These are phyloP conservation scores for Exserohilum turcica DNA, from an alignment of 2,329 filamentous ascomycete species.

Conservation along the genomic window DNA sequence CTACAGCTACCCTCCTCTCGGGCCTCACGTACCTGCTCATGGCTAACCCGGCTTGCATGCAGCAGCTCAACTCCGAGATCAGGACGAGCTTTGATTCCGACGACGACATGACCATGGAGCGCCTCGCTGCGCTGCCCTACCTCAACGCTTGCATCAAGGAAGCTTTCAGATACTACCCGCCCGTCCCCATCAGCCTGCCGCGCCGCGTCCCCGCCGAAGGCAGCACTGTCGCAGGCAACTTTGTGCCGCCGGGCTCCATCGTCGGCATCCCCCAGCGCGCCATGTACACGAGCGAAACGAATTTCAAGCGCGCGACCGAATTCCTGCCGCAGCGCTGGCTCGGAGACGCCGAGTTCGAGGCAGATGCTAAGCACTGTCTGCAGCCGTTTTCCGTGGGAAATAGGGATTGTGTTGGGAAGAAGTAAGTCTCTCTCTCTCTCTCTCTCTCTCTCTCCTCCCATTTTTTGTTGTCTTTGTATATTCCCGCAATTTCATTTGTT, in stretches of 20 bases:
- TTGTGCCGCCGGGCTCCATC: slow-evolving; percentile 37
- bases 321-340: slow-evolving; percentile 54
- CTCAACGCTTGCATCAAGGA: slow-evolving; percentile 51
- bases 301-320: slow-evolving; percentile 44
- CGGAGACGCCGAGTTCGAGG: slow-evolving; percentile 25
- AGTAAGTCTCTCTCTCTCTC: slow-evolving; percentile 37
- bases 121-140: slow-evolving; percentile 41
- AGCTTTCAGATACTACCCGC: slow-evolving; percentile 51
- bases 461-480: too few relatives aligned
- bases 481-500: too few relatives aligned
- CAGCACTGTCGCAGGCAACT: slow-evolving; percentile 43
- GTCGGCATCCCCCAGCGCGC: slow-evolving; percentile 25
- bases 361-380: slow-evolving; percentile 43
- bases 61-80: slow-evolving; percentile 37
- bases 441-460: too few relatives aligned
- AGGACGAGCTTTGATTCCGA: slow-evolving; percentile 29
- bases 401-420: slow-evolving; percentile 47
- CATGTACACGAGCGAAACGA: slow-evolving; percentile 25
- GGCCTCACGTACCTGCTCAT: slow-evolving; percentile 47
- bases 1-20: slow-evolving; percentile 50
- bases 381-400: slow-evolving; percentile 54
- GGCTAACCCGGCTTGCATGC: slow-evolving; percentile 32
- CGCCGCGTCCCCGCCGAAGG: slow-evolving; percentile 45
- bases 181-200: slow-evolving; percentile 45
- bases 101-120: slow-evolving; percentile 45